Percentiles rank a stretch among this genome's conserved stretches.
Evolutionary conservation across 2,329 filamentous ascomycete genomes (phyloP).

Genomic region (Trichoderma koningiopsis): DNA sequence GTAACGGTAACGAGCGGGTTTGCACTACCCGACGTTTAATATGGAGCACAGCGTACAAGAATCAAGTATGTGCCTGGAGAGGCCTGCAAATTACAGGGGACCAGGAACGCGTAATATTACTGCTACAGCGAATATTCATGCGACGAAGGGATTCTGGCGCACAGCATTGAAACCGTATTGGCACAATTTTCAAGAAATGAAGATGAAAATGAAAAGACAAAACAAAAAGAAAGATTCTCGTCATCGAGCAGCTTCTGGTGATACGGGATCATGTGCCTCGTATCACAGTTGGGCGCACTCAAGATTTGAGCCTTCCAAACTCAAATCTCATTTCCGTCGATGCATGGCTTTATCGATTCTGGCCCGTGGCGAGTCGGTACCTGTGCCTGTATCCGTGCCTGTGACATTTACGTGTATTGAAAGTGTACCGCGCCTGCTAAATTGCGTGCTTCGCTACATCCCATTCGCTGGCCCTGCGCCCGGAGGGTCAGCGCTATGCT

Average conservation of each 20-base stretch:
- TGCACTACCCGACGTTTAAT: background rate
- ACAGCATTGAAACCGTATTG: background rate
- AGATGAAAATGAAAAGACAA: background rate
- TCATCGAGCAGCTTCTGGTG: background rate
- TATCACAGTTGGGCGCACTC: background rate
- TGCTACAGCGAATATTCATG: background rate
- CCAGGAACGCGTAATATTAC: background rate
- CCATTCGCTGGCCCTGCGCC: background rate
- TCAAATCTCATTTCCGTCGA: background rate
- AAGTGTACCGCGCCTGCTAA: background rate
- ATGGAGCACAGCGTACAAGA: background rate
- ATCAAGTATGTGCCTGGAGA: background rate
- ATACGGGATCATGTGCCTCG: background rate
- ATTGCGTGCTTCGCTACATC: slow-evolving; percentile 5
- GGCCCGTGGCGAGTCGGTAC: background rate
- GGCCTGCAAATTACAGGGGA: background rate
- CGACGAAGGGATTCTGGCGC: background rate
- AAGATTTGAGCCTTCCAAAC: background rate
- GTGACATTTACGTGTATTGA: background rate
- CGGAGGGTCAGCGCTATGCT: slow-evolving; percentile 21
- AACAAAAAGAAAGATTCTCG: background rate
- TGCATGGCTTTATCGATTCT: background rate
- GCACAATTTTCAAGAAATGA: background rate
- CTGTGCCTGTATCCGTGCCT: background rate
- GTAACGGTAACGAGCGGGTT: background rate